phyloP scores from a whole-genome alignment of 257 asterid species.

The Solanum verrucosum region DNA sequence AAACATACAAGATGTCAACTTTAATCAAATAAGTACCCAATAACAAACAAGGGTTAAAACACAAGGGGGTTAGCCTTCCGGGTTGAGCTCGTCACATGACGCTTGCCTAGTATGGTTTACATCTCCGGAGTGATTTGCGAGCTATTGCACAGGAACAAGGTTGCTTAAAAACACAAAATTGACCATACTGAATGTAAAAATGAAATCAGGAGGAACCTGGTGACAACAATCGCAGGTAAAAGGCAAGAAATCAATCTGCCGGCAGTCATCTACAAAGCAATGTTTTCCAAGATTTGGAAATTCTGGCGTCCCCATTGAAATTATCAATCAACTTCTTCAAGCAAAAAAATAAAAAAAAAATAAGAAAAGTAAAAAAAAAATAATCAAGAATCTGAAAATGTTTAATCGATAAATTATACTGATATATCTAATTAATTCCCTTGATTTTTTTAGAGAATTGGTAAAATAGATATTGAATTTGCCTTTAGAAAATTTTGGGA shows the following conservation, averaged over 20 bases:
- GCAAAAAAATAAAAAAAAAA: neutral
- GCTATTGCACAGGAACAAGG: too few relatives aligned
- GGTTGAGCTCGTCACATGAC: neutral
- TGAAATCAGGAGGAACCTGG: constrained; percentile 23
- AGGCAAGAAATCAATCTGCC: constrained; percentile 86
- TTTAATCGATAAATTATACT: neutral
- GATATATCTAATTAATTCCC: neutral
- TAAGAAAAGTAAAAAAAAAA: too few relatives aligned
- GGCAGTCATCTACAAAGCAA: constrained; percentile 77
- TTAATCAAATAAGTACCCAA: neutral
- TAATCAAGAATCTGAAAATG: neutral
- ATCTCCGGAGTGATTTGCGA: neutral
- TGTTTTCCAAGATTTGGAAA: constrained; percentile 84
- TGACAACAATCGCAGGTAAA: constrained; percentile 91
- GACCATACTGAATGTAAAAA: neutral
- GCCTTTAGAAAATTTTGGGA: neutral
- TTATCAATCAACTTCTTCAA: neutral
- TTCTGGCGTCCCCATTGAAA: constrained; percentile 82
- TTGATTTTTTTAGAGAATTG: neutral
- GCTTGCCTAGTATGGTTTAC: neutral
- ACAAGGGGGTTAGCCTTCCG: neutral
- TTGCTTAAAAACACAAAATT: neutral
- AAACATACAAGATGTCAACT: neutral
- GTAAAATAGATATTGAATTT: neutral
- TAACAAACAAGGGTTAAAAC: neutral